These are phyloP conservation scores for Aspergillus sp. DNA, from an alignment of 2,329 filamentous ascomycete species.

Conservation along the genomic window DNA sequence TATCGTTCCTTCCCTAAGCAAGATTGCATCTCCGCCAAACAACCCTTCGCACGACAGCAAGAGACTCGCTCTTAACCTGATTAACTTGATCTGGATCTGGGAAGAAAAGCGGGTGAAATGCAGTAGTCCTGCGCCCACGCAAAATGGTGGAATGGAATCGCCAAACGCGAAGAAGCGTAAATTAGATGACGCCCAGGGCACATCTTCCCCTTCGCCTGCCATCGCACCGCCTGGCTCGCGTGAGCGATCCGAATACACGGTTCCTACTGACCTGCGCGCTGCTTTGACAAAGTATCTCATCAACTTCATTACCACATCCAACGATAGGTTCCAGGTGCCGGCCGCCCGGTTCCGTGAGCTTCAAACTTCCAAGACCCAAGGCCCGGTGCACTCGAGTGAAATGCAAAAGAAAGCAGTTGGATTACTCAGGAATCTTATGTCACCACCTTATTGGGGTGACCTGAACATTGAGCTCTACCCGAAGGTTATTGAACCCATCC, in stretches of 20 bases:
- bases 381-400: constrained; percentile 64
- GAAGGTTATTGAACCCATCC: constrained; percentile 82
- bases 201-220: constrained; percentile 56
- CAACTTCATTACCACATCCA: constrained; percentile 87
- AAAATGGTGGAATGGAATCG: constrained; percentile 59
- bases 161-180: constrained; percentile 74
- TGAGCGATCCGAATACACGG: constrained; percentile 66
- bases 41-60: constrained; percentile 89
- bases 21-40: constrained; percentile 77
- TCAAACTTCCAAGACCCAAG: constrained; percentile 46
- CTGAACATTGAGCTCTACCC: constrained; percentile 88
- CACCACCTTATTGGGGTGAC: constrained; percentile 86
- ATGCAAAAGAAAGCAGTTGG: constrained; percentile 82
- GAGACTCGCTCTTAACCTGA: constrained; percentile 85
- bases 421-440: constrained; percentile 79
- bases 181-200: constrained; percentile 62
- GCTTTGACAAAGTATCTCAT: constrained; percentile 94
- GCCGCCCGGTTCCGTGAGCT: constrained; percentile 66
- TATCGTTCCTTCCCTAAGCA: constrained; percentile 84
- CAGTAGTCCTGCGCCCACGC: constrained; percentile 30
- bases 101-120: constrained; percentile 77
- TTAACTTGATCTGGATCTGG: constrained; percentile 89
- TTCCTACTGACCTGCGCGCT: constrained; percentile 65
- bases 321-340: constrained; percentile 78
- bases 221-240: constrained; percentile 42